phyloP scores from a whole-genome alignment of 73 alveolate species.

The Uronychia binucleata region DNA sequence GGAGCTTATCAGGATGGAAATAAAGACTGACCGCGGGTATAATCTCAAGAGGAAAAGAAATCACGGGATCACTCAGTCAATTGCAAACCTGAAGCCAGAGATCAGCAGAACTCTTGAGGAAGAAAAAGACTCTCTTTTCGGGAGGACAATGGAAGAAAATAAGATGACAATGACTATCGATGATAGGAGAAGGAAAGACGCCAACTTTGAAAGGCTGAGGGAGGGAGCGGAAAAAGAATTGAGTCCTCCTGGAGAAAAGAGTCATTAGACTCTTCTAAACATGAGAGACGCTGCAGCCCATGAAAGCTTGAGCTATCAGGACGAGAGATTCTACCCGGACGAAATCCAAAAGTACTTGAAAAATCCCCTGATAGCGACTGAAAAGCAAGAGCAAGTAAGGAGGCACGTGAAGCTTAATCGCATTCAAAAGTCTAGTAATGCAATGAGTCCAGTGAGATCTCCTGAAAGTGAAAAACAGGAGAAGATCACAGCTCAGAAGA shows the following conservation, averaged over 20 bases:
- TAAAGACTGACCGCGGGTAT: too few relatives aligned
- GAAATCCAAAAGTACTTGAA: background rate
- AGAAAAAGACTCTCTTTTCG: too few relatives aligned
- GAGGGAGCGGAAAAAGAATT: background rate
- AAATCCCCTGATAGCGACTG: background rate
- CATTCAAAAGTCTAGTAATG: background rate
- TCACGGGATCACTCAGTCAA: too few relatives aligned
- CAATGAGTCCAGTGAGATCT: background rate
- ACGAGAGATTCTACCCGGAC: background rate
- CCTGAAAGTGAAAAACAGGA: background rate
- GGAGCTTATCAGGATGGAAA: too few relatives aligned
- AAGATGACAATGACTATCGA: background rate
- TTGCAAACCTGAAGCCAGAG: too few relatives aligned
- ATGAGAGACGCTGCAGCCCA: too few relatives aligned
- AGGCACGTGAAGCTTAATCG: too few relatives aligned
- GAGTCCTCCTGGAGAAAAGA: too few relatives aligned
- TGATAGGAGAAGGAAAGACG: background rate
- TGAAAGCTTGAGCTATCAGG: too few relatives aligned
- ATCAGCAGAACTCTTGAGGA: too few relatives aligned
- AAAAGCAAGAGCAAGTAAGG: background rate
- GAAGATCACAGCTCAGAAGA: background rate
- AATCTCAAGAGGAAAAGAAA: too few relatives aligned
- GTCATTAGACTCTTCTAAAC: too few relatives aligned
- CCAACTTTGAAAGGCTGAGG: background rate
- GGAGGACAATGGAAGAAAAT: background rate